Percentiles rank a stretch among this genome's conserved stretches.
These are phyloP conservation scores for Hypoxylon trugodes DNA, from an alignment of 495 filamentous ascomycete species.

Conservation along the genomic window DNA sequence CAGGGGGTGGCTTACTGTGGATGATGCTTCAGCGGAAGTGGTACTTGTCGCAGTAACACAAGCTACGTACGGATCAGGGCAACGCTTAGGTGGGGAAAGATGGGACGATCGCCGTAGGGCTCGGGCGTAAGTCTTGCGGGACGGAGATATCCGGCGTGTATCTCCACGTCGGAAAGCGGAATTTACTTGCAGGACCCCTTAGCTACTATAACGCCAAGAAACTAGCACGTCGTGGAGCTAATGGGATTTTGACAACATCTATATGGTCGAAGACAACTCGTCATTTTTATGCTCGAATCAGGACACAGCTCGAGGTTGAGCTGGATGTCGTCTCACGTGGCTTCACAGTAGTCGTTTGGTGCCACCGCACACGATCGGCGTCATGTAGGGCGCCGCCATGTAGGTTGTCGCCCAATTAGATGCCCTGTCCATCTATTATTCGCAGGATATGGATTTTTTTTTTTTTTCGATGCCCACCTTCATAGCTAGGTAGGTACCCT, in stretches of 20 bases:
- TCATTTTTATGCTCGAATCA: conserved; percentile 16
- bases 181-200: conserved; percentile 10
- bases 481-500: no score
- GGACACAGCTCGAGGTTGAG: conserved; percentile 18
- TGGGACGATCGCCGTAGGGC: background rate
- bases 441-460: background rate
- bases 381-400: conserved; percentile 16
- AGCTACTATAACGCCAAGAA: background rate
- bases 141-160: conserved; percentile 27
- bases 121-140: background rate
- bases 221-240: conserved; percentile 4
- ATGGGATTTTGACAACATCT: background rate
- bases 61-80: background rate
- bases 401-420: conserved; percentile 31
- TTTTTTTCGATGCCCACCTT: no score
- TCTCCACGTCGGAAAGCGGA: background rate
- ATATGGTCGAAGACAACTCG: background rate
- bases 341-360: conserved; percentile 31
- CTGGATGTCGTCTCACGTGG: conserved; percentile 33
- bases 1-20: conserved; percentile 37
- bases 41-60: conserved; percentile 36
- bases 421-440: background rate
- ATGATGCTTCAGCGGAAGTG: conserved; percentile 44
- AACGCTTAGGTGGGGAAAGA: background rate
- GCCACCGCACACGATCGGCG: conserved; percentile 27